Conservation (phyloP, 306 rosid species). For the Vicia sativa region DNA sequence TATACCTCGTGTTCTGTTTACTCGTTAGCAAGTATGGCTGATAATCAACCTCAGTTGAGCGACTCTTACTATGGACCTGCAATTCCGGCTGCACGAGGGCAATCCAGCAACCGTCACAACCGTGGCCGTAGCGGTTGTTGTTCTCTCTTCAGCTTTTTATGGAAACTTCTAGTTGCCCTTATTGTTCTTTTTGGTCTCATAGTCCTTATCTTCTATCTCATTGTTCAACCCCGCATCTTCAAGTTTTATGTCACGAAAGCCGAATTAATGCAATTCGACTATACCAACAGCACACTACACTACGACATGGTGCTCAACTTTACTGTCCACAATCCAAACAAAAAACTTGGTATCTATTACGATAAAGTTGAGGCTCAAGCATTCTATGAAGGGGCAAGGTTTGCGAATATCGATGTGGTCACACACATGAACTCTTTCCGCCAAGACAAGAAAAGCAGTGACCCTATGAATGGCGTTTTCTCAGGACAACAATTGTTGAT, state of each 20-base stretch:
- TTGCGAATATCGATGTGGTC: conserved; percentile 31
- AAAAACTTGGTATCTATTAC: conserved; percentile 47
- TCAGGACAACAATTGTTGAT: conserved; percentile 38
- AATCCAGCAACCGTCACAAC: background rate
- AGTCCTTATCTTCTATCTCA: conserved; percentile 59
- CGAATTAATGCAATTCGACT: conserved; percentile 54
- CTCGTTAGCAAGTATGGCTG: conserved; percentile 4
- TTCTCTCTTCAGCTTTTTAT: conserved; percentile 56
- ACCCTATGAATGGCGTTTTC: conserved; percentile 44
- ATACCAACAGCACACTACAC: conserved; percentile 43
- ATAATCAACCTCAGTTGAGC: conserved; percentile 37
- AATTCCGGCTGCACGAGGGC: conserved; percentile 30
- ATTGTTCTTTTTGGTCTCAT: conserved; percentile 45
- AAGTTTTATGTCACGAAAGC: conserved; percentile 57
- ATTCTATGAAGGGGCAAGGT: conserved; percentile 36
- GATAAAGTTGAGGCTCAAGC: conserved; percentile 46
- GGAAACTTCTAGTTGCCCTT: conserved; percentile 52
- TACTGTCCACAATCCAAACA: conserved; percentile 59
- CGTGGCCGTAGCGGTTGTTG: conserved; percentile 19
- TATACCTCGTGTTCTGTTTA: background rate
- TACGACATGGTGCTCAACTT: conserved; percentile 48
- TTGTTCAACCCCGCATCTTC: conserved; percentile 60
- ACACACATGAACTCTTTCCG: conserved; percentile 46
- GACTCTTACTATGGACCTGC: conserved; percentile 45
- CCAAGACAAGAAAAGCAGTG: conserved; percentile 47